A percentile compares a stretch with the other conserved stretches of the same genome.
These are phyloP conservation scores for Lophiotrema nucula DNA, from an alignment of 495 filamentous ascomycete species.

Conservation along the genomic window DNA sequence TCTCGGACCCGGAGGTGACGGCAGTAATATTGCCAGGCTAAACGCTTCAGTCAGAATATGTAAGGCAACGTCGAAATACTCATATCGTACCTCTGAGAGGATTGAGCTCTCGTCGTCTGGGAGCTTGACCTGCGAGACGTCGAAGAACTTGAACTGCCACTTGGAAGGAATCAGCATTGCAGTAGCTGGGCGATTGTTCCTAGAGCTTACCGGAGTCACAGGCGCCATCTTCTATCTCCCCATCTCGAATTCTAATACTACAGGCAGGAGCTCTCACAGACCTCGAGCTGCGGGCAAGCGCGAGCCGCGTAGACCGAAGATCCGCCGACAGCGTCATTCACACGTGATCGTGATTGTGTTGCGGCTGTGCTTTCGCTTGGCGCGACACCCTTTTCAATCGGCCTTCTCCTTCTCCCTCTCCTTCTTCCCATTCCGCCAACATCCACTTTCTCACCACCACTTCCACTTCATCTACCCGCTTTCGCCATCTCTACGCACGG, in stretches of 20 bases:
- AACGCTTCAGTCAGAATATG: too few relatives aligned
- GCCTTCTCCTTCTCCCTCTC: not conserved
- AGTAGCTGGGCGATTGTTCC: not conserved
- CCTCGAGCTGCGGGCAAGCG: not conserved
- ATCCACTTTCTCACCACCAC: not conserved
- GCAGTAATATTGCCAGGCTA: constrained; percentile 60
- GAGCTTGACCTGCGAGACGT: constrained; percentile 79
- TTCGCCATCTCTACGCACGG: not conserved
- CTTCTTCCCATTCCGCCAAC: not conserved
- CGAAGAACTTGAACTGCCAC: constrained; percentile 99
- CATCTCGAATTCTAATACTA: too few relatives aligned
- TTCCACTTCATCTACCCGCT: not conserved
- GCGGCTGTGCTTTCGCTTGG: not conserved
- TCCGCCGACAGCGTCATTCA: not conserved
- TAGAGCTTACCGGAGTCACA: constrained; percentile 39
- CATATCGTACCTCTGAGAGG: constrained; percentile 61
- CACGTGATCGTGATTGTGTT: not conserved
- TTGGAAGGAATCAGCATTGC: constrained; percentile 41
- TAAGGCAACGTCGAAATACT: too few relatives aligned
- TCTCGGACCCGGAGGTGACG: constrained; percentile 84
- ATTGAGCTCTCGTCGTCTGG: constrained; percentile 67
- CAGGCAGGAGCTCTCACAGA: constrained; percentile 8
- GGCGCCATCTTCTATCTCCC: constrained; percentile 30
- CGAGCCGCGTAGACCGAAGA: not conserved
- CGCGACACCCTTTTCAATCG: not conserved